Conservation (phyloP, 208 protist species). For the Trypanosoma melophagium region DNA sequence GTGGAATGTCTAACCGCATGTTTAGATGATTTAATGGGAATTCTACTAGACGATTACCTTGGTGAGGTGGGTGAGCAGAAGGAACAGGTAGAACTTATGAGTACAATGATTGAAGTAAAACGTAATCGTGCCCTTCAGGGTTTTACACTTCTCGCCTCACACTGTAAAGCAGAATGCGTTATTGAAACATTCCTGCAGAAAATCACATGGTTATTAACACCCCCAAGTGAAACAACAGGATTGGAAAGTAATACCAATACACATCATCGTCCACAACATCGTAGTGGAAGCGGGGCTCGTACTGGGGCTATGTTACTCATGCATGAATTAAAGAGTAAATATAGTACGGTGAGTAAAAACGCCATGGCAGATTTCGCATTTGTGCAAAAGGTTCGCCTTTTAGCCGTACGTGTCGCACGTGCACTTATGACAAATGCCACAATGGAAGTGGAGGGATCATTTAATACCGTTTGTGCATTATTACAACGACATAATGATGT, state of each 20-base stretch:
- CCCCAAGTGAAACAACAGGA: slow-evolving; percentile 40
- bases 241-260: slow-evolving; percentile 9
- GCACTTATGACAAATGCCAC: slow-evolving; percentile 82
- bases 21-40: slow-evolving; percentile 74
- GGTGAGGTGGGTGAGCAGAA: slow-evolving; percentile 86
- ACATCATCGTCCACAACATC: slow-evolving; percentile 9
- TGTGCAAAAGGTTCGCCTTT: slow-evolving; percentile 83
- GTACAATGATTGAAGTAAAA: slow-evolving; percentile 91
- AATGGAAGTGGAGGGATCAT: slow-evolving; percentile 71
- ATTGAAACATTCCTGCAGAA: slow-evolving; percentile 79
- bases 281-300: slow-evolving; percentile 58
- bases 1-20: slow-evolving; percentile 62
- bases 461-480: slow-evolving; percentile 56
- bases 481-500: slow-evolving; percentile 74
- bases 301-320: slow-evolving; percentile 51
- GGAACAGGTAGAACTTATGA: slow-evolving; percentile 90
- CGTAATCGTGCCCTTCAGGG: slow-evolving; percentile 80
- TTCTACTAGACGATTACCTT: slow-evolving; percentile 92
- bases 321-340: slow-evolving; percentile 80
- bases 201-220: slow-evolving; percentile 87
- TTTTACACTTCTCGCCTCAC: slow-evolving; percentile 78
- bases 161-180: slow-evolving; percentile 63
- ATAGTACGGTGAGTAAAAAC: slow-evolving; percentile 64
- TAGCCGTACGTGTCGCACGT: slow-evolving; percentile 81
- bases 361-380: slow-evolving; percentile 76